Base-by-base conservation (phyloP, 306 rosid genomes). In the Hippophae rhamnoides region DNA sequence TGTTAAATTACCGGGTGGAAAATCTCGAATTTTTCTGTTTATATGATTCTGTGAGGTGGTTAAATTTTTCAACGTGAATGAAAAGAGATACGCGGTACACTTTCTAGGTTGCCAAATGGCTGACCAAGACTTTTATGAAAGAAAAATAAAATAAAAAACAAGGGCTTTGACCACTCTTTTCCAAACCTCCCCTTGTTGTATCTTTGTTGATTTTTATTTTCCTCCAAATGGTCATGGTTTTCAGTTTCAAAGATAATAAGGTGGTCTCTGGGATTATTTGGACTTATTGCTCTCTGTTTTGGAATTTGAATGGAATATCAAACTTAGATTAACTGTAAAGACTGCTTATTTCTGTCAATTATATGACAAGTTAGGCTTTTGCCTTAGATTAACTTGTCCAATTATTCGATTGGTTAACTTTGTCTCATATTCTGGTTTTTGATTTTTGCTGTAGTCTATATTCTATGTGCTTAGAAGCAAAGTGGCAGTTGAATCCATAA, bases 161-260 rank as follows among this genome's bases (percentile, higher is more conserved):
- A 74, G 62, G 74, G 46, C 78, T 74, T 86, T 82, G 86, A 86
- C 81, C 61, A 38, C 61, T 41, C n/a, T 52, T 45, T 57, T 73
- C 52, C 66, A 57, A 67, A 68, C 42, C 58, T 71, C 18, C 41
- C 54, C 45, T 45, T 64, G 23, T 60, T 57, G n/a, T 51, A 58
- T 48, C 47, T 62, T 13, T 56, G 41, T 60, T 63, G 71, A 13
- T 18, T 57, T 54, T 66, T 18, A 18, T 18, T 67, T 65, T 62
- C 57, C 51, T 38, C 62, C 72, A 25, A 31, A 2, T 31, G 41
- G 63, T 54, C 11, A 9, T 55, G 78, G 72, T 56, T 71, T 73
- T 65, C 68, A 58, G 74, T 73, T 81, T 43, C 13, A 62, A 31
- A 63, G 47, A 68, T 56, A 51, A 47, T 52, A 11, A 41, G 66